phyloP scores from a whole-genome alignment of 768 basidiomycete genomes.

The Fomitopsis pulvina region DNA sequence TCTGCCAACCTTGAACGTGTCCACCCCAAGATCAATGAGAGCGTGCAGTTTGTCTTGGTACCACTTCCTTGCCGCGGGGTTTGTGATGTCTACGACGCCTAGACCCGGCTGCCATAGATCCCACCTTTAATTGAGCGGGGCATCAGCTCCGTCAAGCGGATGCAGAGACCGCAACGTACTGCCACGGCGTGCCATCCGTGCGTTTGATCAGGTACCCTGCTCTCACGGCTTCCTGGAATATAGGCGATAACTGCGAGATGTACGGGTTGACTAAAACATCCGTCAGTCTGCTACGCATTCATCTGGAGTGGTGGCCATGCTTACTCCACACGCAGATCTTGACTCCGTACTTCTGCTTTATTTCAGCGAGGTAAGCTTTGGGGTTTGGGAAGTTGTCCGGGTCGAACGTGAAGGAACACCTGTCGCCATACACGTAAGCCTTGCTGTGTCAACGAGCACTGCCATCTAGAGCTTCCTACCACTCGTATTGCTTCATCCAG shows the following conservation, averaged over 20 bases:
- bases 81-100: constrained; percentile 62
- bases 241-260: constrained; percentile 60
- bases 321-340: constrained; percentile 71
- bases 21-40: constrained; percentile 41
- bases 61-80: constrained; percentile 43
- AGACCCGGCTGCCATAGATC: constrained; percentile 62
- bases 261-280: constrained; percentile 56
- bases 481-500: constrained; percentile 70
- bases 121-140: constrained; percentile 28
- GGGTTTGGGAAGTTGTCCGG: constrained; percentile 73
- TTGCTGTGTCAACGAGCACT: not conserved
- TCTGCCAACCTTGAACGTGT: constrained; percentile 41
- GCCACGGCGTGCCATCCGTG: constrained; percentile 60
- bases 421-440: constrained; percentile 15
- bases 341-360: constrained; percentile 56
- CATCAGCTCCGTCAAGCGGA: not conserved
- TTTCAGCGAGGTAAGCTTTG: constrained; percentile 51
- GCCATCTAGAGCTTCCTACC: constrained; percentile 32
- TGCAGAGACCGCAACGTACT: constrained; percentile 30
- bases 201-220: constrained; percentile 69
- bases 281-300: not conserved
- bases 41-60: constrained; percentile 35
- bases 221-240: constrained; percentile 62
- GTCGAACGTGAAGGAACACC: constrained; percentile 74
- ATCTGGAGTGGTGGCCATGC: too few species aligned